Conservation (phyloP, 2,329 filamentous ascomycete species). For the Tolypocladium endophyticum region DNA sequence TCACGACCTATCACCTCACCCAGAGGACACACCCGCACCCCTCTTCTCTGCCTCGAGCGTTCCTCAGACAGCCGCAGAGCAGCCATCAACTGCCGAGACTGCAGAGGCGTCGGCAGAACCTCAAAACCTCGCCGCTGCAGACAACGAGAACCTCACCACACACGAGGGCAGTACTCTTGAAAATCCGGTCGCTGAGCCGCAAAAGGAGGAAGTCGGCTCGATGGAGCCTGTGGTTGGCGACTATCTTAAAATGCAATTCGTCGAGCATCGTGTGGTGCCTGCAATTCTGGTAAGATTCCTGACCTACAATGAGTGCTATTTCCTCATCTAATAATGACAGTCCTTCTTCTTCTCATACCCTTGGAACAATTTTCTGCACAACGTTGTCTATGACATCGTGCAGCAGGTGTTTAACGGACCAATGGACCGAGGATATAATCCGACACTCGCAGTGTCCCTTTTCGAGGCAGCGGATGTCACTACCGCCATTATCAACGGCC, state of each 20-base stretch:
- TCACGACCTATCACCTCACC: slow-evolving; percentile 37
- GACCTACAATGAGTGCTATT: neutral
- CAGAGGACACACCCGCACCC: slow-evolving; percentile 60
- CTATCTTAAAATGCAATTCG: slow-evolving; percentile 90
- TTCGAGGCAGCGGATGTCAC: slow-evolving; percentile 89
- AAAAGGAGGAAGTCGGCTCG: slow-evolving; percentile 4
- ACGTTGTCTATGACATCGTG: slow-evolving; percentile 97
- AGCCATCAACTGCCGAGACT: neutral
- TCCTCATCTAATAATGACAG: slow-evolving; percentile 29
- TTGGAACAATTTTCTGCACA: slow-evolving; percentile 99
- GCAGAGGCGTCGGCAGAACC: slow-evolving; percentile 3
- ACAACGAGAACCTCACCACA: slow-evolving; percentile 1
- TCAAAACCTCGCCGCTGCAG: slow-evolving; percentile 1
- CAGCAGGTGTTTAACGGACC: slow-evolving; percentile 98
- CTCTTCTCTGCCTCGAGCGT: slow-evolving; percentile 27
- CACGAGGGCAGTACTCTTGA: neutral
- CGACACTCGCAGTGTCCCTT: slow-evolving; percentile 77
- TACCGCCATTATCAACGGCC: slow-evolving; percentile 82
- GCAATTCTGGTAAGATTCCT: slow-evolving; percentile 69
- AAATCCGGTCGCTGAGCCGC: slow-evolving; percentile 3
- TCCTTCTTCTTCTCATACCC: slow-evolving; percentile 98
- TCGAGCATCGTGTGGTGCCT: slow-evolving; percentile 86
- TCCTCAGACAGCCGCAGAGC: neutral
- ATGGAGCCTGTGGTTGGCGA: slow-evolving; percentile 77
- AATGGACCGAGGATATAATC: slow-evolving; percentile 93